These are phyloP conservation scores for Talaromyces trachyspermus DNA, from an alignment of 495 filamentous ascomycete genomes.

Conservation along the genomic window DNA sequence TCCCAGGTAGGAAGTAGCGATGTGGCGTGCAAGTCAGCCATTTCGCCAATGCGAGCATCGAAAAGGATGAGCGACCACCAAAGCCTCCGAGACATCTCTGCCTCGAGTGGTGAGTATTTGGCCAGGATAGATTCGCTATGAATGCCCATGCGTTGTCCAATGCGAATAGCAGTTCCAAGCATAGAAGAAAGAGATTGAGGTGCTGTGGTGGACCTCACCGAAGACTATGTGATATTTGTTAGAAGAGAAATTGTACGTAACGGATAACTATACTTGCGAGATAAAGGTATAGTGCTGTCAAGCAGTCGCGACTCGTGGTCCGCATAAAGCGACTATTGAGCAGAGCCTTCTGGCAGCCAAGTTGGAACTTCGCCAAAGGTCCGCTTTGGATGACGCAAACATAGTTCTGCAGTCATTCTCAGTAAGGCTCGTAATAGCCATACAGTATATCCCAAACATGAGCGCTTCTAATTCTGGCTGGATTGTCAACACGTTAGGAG, in stretches of 20 bases:
- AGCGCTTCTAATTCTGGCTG: too few species aligned
- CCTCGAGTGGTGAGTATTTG: conserved; percentile 34
- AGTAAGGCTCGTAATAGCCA: too few species aligned
- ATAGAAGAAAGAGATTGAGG: conserved; percentile 47
- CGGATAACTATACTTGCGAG: conserved; percentile 32
- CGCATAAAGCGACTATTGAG: conserved; percentile 36
- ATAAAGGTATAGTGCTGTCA: conserved; percentile 53
- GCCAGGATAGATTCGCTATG: conserved; percentile 33
- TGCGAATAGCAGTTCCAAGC: conserved; percentile 44
- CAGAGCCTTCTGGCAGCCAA: conserved; percentile 49
- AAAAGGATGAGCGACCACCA: conserved; percentile 52
- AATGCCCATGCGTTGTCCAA: conserved; percentile 46
- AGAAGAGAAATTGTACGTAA: conserved; percentile 2
- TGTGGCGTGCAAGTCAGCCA: conserved; percentile 26
- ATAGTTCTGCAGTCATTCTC: conserved; percentile 30
- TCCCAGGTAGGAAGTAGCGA: conserved; percentile 46
- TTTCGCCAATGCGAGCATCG: conserved; percentile 43
- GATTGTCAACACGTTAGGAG: too few species aligned
- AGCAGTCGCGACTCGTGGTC: conserved; percentile 39
- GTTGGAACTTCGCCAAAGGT: conserved; percentile 41
- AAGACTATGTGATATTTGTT: too few species aligned
- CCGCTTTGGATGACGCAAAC: conserved; percentile 34
- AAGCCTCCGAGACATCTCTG: conserved; percentile 49
- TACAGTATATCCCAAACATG: too few species aligned
- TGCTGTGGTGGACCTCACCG: conserved; percentile 33